These are phyloP conservation scores for Rhizoclosmatium globosum DNA, from an alignment of 192 early-diverging fungal species.

Conservation along the genomic window DNA sequence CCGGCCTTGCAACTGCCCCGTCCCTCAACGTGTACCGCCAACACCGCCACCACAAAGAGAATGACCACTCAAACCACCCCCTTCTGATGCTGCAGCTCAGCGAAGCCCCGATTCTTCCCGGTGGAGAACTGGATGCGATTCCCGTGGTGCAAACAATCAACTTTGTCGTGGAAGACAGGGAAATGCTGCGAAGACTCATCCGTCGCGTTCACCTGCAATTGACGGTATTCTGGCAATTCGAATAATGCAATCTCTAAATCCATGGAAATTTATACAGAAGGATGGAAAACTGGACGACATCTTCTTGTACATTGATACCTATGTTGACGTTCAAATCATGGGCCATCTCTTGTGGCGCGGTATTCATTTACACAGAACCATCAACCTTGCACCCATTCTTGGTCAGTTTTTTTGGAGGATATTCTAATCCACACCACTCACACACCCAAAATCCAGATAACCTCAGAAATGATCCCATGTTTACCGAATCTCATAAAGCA, in stretches of 20 bases:
- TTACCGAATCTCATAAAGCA: slow-evolving; percentile 4
- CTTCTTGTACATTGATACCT: neutral
- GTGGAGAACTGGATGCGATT: slow-evolving; percentile 4
- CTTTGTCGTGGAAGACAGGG: neutral
- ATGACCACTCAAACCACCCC: neutral
- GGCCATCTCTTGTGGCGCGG: slow-evolving; percentile 15
- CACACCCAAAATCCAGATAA: neutral
- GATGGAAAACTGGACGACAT: neutral
- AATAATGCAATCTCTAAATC: neutral
- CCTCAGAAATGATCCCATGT: neutral
- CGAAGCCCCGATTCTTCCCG: neutral
- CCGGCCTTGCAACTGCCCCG: neutral
- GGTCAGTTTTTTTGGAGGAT: neutral
- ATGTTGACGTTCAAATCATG: slow-evolving; percentile 11
- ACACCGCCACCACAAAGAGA: neutral
- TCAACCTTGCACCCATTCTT: slow-evolving; percentile 10
- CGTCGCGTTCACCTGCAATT: neutral
- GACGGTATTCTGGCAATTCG: neutral
- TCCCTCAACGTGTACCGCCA: neutral
- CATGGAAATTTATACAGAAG: neutral
- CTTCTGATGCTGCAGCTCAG: neutral
- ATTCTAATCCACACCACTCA: neutral
- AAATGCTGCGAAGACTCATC: neutral
- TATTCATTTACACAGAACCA: neutral
- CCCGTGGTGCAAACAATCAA: neutral